phyloP scores from a whole-genome alignment of 2,329 filamentous ascomycete species.

The Colletotrichum filicis region DNA sequence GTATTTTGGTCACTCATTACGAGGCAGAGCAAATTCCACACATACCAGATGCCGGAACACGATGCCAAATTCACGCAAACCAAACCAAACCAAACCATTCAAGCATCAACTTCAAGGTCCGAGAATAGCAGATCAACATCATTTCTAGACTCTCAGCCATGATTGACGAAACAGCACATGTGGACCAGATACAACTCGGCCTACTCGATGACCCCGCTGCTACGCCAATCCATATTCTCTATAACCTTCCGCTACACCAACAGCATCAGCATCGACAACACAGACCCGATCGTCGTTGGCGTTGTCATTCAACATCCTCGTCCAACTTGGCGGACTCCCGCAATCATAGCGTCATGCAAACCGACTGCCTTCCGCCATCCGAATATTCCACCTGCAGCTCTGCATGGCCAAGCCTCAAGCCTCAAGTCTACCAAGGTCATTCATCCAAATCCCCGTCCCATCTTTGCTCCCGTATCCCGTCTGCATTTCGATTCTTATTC shows the following conservation, averaged over 20 bases:
- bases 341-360: constrained; percentile 28
- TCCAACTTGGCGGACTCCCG: constrained; percentile 17
- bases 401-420: neutral
- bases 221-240: neutral
- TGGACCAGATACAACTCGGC: constrained; percentile 6
- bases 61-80: neutral
- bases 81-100: neutral
- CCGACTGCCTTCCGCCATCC: constrained; percentile 15
- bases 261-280: constrained; percentile 19
- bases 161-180: constrained; percentile 2
- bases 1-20: neutral
- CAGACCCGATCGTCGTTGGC: constrained; percentile 19
- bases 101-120: neutral
- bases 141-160: neutral
- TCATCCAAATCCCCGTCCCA: constrained; percentile 3
- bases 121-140: neutral
- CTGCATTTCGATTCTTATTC: neutral
- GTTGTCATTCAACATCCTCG: neutral
- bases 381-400: constrained; percentile 7
- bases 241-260: constrained; percentile 4
- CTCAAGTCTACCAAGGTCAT: neutral
- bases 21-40: neutral
- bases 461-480: constrained; percentile 18
- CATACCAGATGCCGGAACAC: neutral
- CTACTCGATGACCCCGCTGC: neutral